Base-by-base conservation (phyloP, 306 rosid genomes). In the Aeschynomene evenia region DNA sequence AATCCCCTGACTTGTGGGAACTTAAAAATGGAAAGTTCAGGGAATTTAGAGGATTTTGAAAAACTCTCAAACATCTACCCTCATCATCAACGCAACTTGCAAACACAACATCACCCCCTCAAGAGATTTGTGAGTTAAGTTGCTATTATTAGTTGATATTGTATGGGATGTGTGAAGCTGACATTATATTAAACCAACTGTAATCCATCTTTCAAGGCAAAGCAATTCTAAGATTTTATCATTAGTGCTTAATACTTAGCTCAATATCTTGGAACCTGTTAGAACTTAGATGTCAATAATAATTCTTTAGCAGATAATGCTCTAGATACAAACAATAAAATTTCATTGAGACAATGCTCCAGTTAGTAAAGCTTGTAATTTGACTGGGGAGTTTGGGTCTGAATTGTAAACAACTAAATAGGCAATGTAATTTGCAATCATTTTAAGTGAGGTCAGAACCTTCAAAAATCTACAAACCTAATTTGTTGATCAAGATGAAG, bases 291-390 rank as follows among this genome's bases (percentile, higher is more conserved):
- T 59, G 37, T 40, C 29, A 50, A 51, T 39, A 14, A n/a, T 49
- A 54, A 59, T 20, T 60, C 19, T 23, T 79, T 62, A 52, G 61
- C 60, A 15, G 45, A 52, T 64, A 37, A 56, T 4, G 48, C 24
- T 59, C 63, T 6, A 37, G 71, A 66, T 61, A 61, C 34, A 28
- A 72, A 72, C 60, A 72, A 63, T 33, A 66, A 68, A n/a, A 62
- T 48, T 77, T 73, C 69, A 55, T n/a, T n/a, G 73, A 71, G 59
- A 72, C 60, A 19, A 45, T 54, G 73, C 19, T 72, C 45, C 14
- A 23, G 45, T 51, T 54, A 63, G 37, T 49, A 12, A 43, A 21
- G 16, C 63, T 58, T 50, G 55, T 49, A 57, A 75, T 52, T 18
- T 40, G 33, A 50, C 12, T 15, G 39, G 64, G 29, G 22, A 15